Conservation (phyloP, 2,329 filamentous ascomycete species). For the Zasmidium cellare region DNA sequence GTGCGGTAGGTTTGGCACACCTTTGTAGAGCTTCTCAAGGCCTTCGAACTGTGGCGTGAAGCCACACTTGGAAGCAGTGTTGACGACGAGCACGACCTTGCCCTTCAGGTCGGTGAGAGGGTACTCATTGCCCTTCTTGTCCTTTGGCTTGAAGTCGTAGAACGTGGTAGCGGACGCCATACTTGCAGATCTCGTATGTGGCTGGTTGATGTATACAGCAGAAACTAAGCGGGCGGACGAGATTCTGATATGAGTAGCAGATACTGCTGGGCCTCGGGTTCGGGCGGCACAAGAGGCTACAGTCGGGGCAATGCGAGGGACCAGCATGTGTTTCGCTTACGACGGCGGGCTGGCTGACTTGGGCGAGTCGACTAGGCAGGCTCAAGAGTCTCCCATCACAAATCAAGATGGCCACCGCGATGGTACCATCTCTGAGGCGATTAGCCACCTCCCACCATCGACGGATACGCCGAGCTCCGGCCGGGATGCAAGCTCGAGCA, state of each 20-base stretch:
- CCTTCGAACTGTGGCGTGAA: conserved; percentile 95
- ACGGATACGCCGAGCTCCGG: background rate
- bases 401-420: background rate
- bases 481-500: background rate
- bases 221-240: background rate
- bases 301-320: conserved; percentile 3
- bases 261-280: background rate
- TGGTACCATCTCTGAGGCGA: background rate
- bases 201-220: conserved; percentile 1
- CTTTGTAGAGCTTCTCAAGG: conserved; percentile 86
- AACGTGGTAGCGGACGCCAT: conserved; percentile 72
- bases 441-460: background rate
- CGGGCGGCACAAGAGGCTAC: background rate
- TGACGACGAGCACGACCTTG: conserved; percentile 95
- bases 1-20: conserved; percentile 16
- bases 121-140: conserved; percentile 68
- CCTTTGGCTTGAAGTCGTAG: conserved; percentile 76
- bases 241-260: background rate
- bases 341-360: no score
- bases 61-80: conserved; percentile 97
- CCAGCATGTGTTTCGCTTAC: conserved; percentile 7
- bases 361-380: no score
- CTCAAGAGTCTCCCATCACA: no score
- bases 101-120: conserved; percentile 72
- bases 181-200: conserved; percentile 25